Evolutionary conservation across 176 grass and related monocot species (phyloP).

Genomic region (Cocos nucifera): DNA sequence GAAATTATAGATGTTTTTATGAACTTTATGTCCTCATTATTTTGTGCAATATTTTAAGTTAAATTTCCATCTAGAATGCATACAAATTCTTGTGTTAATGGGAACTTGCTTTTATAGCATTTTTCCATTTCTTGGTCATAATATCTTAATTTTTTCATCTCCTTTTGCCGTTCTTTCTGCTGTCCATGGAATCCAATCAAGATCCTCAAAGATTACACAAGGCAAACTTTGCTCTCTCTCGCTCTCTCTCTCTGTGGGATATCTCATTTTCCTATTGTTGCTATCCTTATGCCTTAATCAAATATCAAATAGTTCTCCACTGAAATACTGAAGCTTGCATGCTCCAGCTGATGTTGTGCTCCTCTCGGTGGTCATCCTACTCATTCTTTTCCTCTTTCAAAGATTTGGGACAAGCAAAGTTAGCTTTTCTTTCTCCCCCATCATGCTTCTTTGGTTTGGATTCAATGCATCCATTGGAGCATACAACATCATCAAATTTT

Average conservation of each 20-base stretch:
- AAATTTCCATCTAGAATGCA: no score
- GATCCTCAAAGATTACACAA: constrained; percentile 58
- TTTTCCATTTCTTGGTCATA: no score
- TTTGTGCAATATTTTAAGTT: no score
- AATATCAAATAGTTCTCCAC: no score
- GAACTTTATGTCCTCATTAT: no score
- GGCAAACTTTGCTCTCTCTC: constrained; percentile 16
- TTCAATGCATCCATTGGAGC: constrained; percentile 38
- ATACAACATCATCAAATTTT: constrained; percentile 65
- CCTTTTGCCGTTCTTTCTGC: constrained; percentile 53
- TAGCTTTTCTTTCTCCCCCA: constrained; percentile 64
- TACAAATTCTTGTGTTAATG: no score
- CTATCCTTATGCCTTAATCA: no score
- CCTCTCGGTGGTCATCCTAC: constrained; percentile 47
- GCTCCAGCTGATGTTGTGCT: constrained; percentile 53
- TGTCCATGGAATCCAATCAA: constrained; percentile 83
- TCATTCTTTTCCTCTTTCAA: constrained; percentile 55
- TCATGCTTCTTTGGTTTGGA: constrained; percentile 62
- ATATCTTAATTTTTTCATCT: neutral
- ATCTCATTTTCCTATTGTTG: no score
- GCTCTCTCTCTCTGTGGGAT: no score
- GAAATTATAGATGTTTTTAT: no score
- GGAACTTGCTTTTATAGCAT: no score
- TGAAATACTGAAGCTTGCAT: constrained; percentile 6
- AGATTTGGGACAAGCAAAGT: constrained; percentile 64